A percentile compares a stretch with the other conserved stretches of the same genome.
These are phyloP conservation scores for Trichosporon sp. DNA, from an alignment of 1,284 basidiomycete species.

Conservation along the genomic window DNA sequence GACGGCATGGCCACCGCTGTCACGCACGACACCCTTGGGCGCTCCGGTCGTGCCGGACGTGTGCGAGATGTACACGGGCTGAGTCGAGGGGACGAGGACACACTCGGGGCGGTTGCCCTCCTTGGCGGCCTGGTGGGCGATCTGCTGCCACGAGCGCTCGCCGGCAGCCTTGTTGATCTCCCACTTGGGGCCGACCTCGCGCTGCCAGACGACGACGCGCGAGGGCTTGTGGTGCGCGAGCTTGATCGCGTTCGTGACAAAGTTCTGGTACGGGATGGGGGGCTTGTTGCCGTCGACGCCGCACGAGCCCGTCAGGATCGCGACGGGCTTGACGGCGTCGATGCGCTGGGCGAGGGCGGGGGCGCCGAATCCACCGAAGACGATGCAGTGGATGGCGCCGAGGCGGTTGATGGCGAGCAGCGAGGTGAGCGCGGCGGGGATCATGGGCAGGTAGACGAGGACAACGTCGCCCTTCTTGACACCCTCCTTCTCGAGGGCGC, in stretches of 20 bases:
- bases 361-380: conserved; percentile 95
- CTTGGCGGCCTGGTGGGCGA: conserved; percentile 25
- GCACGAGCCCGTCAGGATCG: conserved; percentile 82
- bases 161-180: conserved; percentile 23
- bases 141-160: conserved; percentile 29
- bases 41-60: conserved; percentile 92
- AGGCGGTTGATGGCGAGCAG: conserved; percentile 94
- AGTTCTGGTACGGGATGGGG: conserved; percentile 28
- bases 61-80: conserved; percentile 56
- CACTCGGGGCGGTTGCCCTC: conserved; percentile 26
- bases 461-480: conserved; percentile 93
- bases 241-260: conserved; percentile 27
- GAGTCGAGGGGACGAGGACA: conserved; percentile 28
- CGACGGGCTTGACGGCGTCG: conserved; percentile 78
- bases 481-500: conserved; percentile 82
- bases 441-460: conserved; percentile 59
- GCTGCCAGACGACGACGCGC: conserved; percentile 90
- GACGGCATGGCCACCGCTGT: conserved; percentile 86
- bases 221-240: conserved; percentile 26
- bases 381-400: conserved; percentile 93
- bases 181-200: conserved; percentile 47
- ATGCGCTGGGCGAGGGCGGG: conserved; percentile 90
- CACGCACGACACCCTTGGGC: conserved; percentile 94
- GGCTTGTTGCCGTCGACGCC: conserved; percentile 39
- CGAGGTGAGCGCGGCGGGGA: conserved; percentile 55